These are phyloP conservation scores for Pythium periplocum DNA, from an alignment of 352 stramenopile genomes.

Conservation along the genomic window DNA sequence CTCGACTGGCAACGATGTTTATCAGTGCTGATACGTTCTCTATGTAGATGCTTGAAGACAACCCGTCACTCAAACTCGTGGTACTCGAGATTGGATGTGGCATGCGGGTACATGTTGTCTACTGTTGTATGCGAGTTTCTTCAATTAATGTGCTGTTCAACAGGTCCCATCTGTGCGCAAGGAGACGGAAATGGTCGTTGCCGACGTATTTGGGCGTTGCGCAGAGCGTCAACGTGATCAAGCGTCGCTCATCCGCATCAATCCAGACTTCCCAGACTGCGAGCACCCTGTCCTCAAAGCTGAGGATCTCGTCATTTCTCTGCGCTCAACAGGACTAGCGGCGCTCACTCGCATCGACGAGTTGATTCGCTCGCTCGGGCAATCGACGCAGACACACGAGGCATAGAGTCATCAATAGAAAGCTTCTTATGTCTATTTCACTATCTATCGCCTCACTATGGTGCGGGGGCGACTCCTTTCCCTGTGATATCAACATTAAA, in stretches of 20 bases:
- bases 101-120: conserved; percentile 34
- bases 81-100: conserved; percentile 84
- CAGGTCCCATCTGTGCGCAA: conserved; percentile 77
- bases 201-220: conserved; percentile 58
- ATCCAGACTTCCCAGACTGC: conserved; percentile 59
- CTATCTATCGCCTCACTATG: neutral
- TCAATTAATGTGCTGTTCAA: neutral
- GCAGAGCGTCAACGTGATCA: conserved; percentile 21
- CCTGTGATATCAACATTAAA: conserved; percentile 36
- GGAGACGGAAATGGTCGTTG: conserved; percentile 79
- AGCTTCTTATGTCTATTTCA: too few species aligned
- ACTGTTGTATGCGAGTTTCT: neutral
- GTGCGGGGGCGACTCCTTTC: neutral
- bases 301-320: conserved; percentile 38
- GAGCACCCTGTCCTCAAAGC: conserved; percentile 39
- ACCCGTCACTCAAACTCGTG: conserved; percentile 53
- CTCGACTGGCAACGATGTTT: neutral
- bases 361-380: conserved; percentile 6
- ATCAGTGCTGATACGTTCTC: neutral
- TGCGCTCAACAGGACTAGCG: conserved; percentile 44
- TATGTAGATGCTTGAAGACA: conserved; percentile 58
- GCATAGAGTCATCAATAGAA: too few species aligned
- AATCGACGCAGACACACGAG: too few species aligned
- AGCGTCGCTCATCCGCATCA: conserved; percentile 67
- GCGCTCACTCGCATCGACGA: conserved; percentile 54